Conservation (phyloP, 2,329 filamentous ascomycete genomes). For the Magnaporthiopsis rhizophila region DNA sequence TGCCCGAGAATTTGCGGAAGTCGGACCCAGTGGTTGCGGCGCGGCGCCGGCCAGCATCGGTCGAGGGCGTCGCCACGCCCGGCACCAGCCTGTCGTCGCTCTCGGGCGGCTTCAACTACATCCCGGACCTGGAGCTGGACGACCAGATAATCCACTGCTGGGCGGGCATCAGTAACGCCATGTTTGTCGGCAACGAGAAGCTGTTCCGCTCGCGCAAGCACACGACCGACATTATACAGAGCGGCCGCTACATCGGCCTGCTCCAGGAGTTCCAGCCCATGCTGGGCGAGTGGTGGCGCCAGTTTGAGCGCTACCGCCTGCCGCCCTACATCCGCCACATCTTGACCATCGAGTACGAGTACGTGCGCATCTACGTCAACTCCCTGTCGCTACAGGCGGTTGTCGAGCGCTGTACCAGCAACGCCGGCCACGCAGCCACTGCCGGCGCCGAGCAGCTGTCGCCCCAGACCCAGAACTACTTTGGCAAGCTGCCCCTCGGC, state of each 20-base stretch:
- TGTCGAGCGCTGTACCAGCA: conserved; percentile 81
- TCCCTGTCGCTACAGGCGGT: conserved; percentile 90
- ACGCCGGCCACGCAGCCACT: conserved; percentile 43
- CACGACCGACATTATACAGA: conserved; percentile 83
- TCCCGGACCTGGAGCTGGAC: conserved; percentile 58
- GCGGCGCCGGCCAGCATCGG: conserved; percentile 38
- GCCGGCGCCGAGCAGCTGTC: conserved; percentile 36
- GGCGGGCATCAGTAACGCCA: conserved; percentile 86
- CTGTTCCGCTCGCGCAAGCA: conserved; percentile 82
- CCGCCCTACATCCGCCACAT: conserved; percentile 64
- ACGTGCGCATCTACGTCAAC: conserved; percentile 90
- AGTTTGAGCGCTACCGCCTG: conserved; percentile 71
- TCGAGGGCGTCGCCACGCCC: conserved; percentile 47
- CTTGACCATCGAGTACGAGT: conserved; percentile 89
- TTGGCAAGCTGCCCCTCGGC: conserved; percentile 55
- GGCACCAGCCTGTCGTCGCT: conserved; percentile 46
- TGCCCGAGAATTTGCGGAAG: conserved; percentile 59
- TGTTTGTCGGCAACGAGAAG: conserved; percentile 83
- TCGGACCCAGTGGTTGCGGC: conserved; percentile 46
- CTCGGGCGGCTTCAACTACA: conserved; percentile 55
- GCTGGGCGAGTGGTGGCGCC: conserved; percentile 68
- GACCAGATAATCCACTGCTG: conserved; percentile 77
- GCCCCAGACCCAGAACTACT: conserved; percentile 57
- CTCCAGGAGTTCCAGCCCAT: conserved; percentile 76
- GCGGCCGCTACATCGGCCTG: conserved; percentile 71